Conservation (phyloP, 148 eudicot genomes). For the Chenopodium quinoa region DNA sequence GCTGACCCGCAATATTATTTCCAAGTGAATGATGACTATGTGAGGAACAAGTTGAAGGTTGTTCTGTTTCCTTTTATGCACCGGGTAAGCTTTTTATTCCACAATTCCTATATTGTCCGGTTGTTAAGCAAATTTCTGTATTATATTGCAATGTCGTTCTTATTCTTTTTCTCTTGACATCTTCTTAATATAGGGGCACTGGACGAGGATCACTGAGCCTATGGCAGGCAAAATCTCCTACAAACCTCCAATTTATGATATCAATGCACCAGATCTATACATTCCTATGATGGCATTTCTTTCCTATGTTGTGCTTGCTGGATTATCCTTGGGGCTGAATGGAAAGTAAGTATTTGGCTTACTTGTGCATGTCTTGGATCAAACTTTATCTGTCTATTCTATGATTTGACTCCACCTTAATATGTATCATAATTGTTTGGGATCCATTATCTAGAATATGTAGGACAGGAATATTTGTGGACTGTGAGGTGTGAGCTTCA, state of each 20-base stretch:
- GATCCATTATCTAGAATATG: not conserved
- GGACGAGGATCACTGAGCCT: conserved; percentile 98
- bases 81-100: conserved; percentile 55
- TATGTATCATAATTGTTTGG: not conserved
- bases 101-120: conserved; percentile 2
- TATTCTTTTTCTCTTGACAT: not conserved
- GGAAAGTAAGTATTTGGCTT: conserved; percentile 68
- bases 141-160: not conserved
- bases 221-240: conserved; percentile 94
- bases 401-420: not conserved
- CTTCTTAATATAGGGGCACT: conserved; percentile 57
- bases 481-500: not conserved
- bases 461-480: not conserved
- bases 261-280: conserved; percentile 92
- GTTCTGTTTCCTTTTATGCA: conserved; percentile 88
- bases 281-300: conserved; percentile 94
- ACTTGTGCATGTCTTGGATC: conserved; percentile 2
- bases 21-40: conserved; percentile 96
- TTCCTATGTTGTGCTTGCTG: conserved; percentile 85
- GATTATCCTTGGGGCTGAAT: conserved; percentile 68
- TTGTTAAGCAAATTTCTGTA: not conserved
- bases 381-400: not conserved
- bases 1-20: conserved; percentile 96
- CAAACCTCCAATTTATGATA: conserved; percentile 90
- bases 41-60: conserved; percentile 92